A percentile compares a stretch with the other conserved stretches of the same genome.
Evolutionary conservation across 1,284 basidiomycete species (phyloP).

Genomic region (Ceratobasidium sp.): DNA sequence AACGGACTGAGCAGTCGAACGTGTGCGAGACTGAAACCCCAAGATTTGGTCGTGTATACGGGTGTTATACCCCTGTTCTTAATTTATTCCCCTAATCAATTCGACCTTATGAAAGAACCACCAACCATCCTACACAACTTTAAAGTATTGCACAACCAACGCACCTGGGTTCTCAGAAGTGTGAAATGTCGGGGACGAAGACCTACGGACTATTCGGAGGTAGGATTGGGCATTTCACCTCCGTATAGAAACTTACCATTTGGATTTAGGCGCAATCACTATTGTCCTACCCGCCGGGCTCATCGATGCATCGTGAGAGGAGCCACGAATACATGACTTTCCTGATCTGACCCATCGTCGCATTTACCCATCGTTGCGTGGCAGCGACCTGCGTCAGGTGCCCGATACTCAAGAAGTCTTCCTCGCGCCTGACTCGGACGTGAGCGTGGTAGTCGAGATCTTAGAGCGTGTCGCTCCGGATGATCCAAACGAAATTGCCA

Average conservation of each 20-base stretch:
- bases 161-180: neutral
- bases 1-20: too few species aligned
- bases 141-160: too few species aligned
- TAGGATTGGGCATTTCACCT: neutral
- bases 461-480: conserved; percentile 75
- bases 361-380: too few species aligned
- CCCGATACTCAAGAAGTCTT: conserved; percentile 99
- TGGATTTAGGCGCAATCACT: conserved; percentile 76
- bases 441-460: conserved; percentile 89
- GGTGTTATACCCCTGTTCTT: too few species aligned
- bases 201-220: conserved; percentile 45
- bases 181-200: neutral
- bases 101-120: too few species aligned
- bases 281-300: conserved; percentile 68
- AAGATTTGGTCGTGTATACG: conserved; percentile 30
- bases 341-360: conserved; percentile 2
- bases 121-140: too few species aligned
- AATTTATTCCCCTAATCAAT: too few species aligned
- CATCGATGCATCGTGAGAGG: conserved; percentile 85
- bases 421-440: conserved; percentile 72
- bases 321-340: conserved; percentile 13
- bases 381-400: conserved; percentile 89
- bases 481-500: conserved; percentile 71
- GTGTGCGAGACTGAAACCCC: too few species aligned
- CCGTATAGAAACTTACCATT: conserved; percentile 52